Evolutionary conservation across 192 early-diverging fungal genomes (phyloP), one percentile per base, ranked within the genome.

Genomic region (Diversispora epigaea): DNA sequence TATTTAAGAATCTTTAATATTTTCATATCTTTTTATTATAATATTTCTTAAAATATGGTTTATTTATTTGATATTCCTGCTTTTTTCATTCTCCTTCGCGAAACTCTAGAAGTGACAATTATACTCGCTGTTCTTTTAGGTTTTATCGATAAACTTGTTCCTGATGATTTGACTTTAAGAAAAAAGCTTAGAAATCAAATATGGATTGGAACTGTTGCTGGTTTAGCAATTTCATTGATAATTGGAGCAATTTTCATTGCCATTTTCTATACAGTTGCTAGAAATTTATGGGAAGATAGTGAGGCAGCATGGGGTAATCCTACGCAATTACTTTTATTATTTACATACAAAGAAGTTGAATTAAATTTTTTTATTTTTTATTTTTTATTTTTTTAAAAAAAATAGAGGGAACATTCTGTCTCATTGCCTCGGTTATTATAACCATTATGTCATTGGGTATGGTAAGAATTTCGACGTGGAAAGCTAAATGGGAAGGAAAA

Each of bases 91-190:
- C 44, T 93, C 44, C 88, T 94, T 76, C 82, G 93, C 73, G 93
- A 96, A 84, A 91, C 93, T 39, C 85, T 91, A 14, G 96, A 97
- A 84, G 92, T 92, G 4, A 89, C 90, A 21, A 88, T 97, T 68
- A 90, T 98, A 78, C 82, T 98, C 67, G 90, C 91, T n/a, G 93
- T 98, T 19, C 79, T 96, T 14, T 84, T 95, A 32, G 80, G 92
- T 22, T 95, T 95, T 83, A 78, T 92, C 78, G 71, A 81, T 32
- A 88, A 91, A 74, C 84, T 91, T 73, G 86, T 94, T 68, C 77
- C 82, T 15, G 73, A 81, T 15, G 81, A 89, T 73, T 46, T 65
- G 0, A 71, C 43, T 14, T 77, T 88, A 19, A 84, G 79, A 77
- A 84, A 85, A 39, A 83, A 85, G 5, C 82, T 91, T 19, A 80